These are phyloP conservation scores for Crithidia expoeki DNA, from an alignment of 208 protist species.

Conservation along the genomic window DNA sequence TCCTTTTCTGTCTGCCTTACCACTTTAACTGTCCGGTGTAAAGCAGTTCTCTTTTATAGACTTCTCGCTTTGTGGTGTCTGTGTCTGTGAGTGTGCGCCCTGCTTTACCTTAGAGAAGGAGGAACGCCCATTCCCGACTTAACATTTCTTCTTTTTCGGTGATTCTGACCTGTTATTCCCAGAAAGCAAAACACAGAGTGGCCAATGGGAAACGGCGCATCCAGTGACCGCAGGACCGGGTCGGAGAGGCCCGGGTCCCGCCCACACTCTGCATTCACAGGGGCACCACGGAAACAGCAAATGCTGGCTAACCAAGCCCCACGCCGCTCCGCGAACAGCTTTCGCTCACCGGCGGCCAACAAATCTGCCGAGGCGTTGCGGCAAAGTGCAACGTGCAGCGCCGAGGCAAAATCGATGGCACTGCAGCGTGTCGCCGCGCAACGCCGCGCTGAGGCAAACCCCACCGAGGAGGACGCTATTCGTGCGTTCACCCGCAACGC, in stretches of 20 bases:
- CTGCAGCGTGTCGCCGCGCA: slow-evolving; percentile 20
- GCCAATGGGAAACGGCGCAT: slow-evolving; percentile 36
- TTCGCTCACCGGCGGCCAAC: slow-evolving; percentile 19
- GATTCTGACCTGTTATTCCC: too few relatives aligned
- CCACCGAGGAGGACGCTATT: slow-evolving; percentile 41
- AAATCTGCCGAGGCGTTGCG: slow-evolving; percentile 3
- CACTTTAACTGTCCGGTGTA: too few relatives aligned
- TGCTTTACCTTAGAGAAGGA: too few relatives aligned
- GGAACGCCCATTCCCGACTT: too few relatives aligned
- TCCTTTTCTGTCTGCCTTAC: too few relatives aligned
- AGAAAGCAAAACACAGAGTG: slow-evolving; percentile 6
- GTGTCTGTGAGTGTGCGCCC: too few relatives aligned
- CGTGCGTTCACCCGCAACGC: slow-evolving; percentile 46
- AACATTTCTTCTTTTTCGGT: too few relatives aligned
- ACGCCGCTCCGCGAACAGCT: slow-evolving; percentile 20
- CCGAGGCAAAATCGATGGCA: slow-evolving; percentile 14
- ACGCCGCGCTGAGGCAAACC: slow-evolving; percentile 8
- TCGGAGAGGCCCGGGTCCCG: slow-evolving; percentile 13
- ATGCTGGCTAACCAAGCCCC: slow-evolving; percentile 35
- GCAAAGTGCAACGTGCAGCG: neutral
- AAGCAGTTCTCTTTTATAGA: too few relatives aligned
- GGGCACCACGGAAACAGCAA: slow-evolving; percentile 19
- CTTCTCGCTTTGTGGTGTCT: too few relatives aligned
- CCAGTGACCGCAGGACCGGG: slow-evolving; percentile 10
- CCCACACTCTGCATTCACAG: slow-evolving; percentile 6